A percentile compares a stretch with the other conserved stretches of the same genome.
Conservation (phyloP, 768 basidiomycete species). For the Lactarius sanguifluus region DNA sequence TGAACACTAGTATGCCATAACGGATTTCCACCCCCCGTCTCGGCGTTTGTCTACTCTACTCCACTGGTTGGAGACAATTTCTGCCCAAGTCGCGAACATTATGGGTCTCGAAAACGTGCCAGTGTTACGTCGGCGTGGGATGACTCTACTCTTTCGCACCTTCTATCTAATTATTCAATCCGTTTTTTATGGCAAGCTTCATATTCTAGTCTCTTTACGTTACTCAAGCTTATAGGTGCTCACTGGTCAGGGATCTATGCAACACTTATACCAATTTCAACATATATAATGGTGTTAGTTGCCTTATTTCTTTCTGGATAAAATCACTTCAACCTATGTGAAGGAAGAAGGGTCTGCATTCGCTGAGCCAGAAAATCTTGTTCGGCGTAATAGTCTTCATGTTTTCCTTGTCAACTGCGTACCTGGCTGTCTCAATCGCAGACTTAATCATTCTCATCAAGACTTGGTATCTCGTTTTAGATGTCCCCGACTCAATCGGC, state of each 20-base stretch:
- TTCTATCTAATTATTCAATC: background rate
- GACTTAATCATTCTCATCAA: background rate
- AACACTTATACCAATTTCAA: no score
- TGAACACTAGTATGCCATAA: no score
- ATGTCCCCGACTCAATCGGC: background rate
- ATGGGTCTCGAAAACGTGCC: background rate
- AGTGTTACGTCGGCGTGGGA: background rate
- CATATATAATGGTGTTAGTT: no score
- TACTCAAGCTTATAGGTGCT: background rate
- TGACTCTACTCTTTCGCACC: background rate
- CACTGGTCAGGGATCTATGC: background rate
- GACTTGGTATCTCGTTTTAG: background rate
- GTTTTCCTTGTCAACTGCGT: slow-evolving; percentile 12
- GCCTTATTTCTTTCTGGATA: no score
- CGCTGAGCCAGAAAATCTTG: background rate
- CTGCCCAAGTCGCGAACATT: background rate
- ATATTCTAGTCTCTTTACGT: background rate
- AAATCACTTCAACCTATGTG: no score
- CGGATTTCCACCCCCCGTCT: background rate
- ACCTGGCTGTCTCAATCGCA: slow-evolving; percentile 10
- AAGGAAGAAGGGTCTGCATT: background rate
- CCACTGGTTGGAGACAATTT: background rate
- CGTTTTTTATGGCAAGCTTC: background rate
- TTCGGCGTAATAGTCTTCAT: slow-evolving; percentile 4
- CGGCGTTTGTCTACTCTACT: background rate